Conservation (phyloP, 352 stramenopile genomes). For the Phytophthora megakarya region DNA sequence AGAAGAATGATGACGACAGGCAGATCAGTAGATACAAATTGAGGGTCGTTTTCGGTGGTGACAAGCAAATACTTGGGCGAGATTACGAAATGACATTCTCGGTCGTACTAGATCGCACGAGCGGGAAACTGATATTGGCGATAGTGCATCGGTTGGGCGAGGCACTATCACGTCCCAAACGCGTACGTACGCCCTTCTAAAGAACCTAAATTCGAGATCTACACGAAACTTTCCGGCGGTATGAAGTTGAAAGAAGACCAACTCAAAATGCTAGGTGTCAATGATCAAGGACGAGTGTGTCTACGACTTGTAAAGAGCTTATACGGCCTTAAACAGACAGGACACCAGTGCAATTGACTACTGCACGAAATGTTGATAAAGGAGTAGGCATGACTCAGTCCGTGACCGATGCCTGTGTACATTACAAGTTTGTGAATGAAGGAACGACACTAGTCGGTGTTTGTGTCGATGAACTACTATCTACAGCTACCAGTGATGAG, state of each 20-base stretch:
- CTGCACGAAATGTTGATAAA: background rate
- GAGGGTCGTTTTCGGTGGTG: background rate
- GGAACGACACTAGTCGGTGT: background rate
- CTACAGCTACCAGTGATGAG: background rate
- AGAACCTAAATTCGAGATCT: background rate
- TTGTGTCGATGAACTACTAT: background rate
- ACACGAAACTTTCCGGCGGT: background rate
- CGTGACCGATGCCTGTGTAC: background rate
- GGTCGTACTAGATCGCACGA: background rate
- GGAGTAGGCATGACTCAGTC: background rate
- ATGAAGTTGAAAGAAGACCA: background rate
- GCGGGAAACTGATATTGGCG: background rate
- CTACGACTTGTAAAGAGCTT: background rate
- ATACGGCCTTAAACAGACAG: constrained; percentile 1
- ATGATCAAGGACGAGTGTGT: background rate
- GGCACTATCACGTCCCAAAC: background rate
- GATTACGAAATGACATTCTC: background rate
- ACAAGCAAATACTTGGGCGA: background rate
- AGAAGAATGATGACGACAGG: background rate
- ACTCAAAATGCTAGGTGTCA: background rate
- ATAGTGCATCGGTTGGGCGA: background rate
- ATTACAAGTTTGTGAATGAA: background rate
- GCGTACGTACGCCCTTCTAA: background rate
- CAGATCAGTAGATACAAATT: background rate
- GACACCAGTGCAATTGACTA: background rate